These are phyloP conservation scores for Blastobotrys arbuscula DNA, from an alignment of 1,139 yeast species.

Conservation along the genomic window DNA sequence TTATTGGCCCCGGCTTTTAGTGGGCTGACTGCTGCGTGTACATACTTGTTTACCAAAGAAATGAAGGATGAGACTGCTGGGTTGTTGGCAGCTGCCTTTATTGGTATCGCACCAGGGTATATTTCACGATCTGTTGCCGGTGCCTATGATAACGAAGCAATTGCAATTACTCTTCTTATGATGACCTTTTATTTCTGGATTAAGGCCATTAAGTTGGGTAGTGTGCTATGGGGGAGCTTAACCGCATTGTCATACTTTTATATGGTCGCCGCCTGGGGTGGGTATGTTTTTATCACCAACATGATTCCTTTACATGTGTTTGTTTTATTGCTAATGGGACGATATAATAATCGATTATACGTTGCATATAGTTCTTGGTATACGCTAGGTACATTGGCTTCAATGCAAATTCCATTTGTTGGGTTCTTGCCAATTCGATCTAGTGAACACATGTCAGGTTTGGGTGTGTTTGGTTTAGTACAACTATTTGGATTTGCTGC, in stretches of 20 bases:
- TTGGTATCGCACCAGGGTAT: slow-evolving; percentile 98
- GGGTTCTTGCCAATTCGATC: slow-evolving; percentile 96
- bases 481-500: slow-evolving; percentile 88
- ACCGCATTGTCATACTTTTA: slow-evolving; percentile 90
- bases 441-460: slow-evolving; percentile 97
- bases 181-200: slow-evolving; percentile 95
- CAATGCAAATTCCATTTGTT: slow-evolving; percentile 99
- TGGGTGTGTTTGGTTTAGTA: slow-evolving; percentile 92
- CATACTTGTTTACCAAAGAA: slow-evolving; percentile 85
- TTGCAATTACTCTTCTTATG: slow-evolving; percentile 94
- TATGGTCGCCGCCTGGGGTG: slow-evolving; percentile 99
- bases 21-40: slow-evolving; percentile 85
- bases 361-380: slow-evolving; percentile 97
- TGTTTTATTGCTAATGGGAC: slow-evolving; percentile 87
- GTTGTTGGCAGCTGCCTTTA: slow-evolving; percentile 83
- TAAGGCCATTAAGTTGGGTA: slow-evolving; percentile 85
- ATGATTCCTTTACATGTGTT: slow-evolving; percentile 94
- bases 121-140: slow-evolving; percentile 98
- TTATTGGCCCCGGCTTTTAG: slow-evolving; percentile 95
- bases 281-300: slow-evolving; percentile 96
- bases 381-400: slow-evolving; percentile 89
- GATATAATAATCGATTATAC: slow-evolving; percentile 77
- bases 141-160: slow-evolving; percentile 97
- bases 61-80: slow-evolving; percentile 91
- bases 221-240: slow-evolving; percentile 75